Conservation (phyloP, 345 rosid species). For the Citrus unshiu region DNA sequence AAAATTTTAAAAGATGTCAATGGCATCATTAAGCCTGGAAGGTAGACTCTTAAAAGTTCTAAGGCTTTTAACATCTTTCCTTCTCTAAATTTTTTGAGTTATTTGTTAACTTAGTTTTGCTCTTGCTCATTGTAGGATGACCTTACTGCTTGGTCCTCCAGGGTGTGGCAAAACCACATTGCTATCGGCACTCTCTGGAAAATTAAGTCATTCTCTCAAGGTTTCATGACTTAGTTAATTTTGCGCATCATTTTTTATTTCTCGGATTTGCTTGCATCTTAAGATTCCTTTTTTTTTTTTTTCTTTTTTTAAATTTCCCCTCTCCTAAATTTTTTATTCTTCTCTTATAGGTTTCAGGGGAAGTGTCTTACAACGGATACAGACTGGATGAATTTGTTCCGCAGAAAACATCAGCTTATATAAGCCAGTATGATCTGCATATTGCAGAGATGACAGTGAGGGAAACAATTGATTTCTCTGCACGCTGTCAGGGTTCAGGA, state of each 20-base stretch:
- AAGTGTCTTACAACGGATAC: slow-evolving; percentile 35
- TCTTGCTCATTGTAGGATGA: slow-evolving; percentile 19
- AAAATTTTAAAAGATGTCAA: slow-evolving; percentile 13
- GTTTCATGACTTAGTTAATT: slow-evolving; percentile 6
- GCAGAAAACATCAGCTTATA: slow-evolving; percentile 36
- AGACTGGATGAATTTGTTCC: slow-evolving; percentile 35
- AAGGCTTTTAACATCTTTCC: background rate
- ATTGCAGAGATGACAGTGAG: slow-evolving; percentile 40
- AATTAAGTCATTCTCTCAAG: slow-evolving; percentile 28
- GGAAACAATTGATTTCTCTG: slow-evolving; percentile 35
- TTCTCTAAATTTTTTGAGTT: background rate
- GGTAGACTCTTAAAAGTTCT: background rate
- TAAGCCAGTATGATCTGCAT: slow-evolving; percentile 32
- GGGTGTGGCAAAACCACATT: slow-evolving; percentile 39
- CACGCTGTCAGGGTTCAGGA: slow-evolving; percentile 32
- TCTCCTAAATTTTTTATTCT: too few species aligned
- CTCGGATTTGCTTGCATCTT: background rate
- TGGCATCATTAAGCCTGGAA: slow-evolving; percentile 23
- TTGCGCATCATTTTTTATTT: background rate
- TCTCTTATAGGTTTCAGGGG: slow-evolving; percentile 9
- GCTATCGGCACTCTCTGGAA: slow-evolving; percentile 29
- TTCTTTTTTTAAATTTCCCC: too few species aligned
- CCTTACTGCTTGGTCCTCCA: slow-evolving; percentile 35
- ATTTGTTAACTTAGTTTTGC: background rate
- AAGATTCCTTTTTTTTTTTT: too few species aligned